These are phyloP conservation scores for Celoporthe dispersa DNA, from an alignment of 2,329 filamentous ascomycete genomes.

Conservation along the genomic window DNA sequence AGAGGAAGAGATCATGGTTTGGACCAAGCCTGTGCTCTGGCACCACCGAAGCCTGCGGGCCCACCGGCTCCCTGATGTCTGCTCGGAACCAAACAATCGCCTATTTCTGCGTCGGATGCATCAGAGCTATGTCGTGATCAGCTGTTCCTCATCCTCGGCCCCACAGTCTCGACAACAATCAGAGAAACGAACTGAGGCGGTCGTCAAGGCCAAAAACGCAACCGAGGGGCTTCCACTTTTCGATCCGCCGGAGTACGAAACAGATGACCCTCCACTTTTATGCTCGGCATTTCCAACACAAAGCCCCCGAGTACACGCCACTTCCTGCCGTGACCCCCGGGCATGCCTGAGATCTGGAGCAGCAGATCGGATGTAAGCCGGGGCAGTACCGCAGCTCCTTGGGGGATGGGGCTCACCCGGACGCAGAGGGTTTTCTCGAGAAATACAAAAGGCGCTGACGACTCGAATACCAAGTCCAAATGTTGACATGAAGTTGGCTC, in stretches of 20 bases:
- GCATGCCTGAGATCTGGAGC: background rate
- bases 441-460: too few relatives aligned
- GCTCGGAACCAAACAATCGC: slow-evolving; percentile 15
- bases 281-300: background rate
- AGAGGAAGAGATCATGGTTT: background rate
- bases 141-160: background rate
- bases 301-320: slow-evolving; percentile 14
- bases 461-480: too few relatives aligned
- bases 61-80: slow-evolving; percentile 17
- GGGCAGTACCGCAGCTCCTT: too few relatives aligned
- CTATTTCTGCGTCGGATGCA: slow-evolving; percentile 19
- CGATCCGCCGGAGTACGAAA: slow-evolving; percentile 3
- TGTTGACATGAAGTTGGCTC: too few relatives aligned
- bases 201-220: background rate
- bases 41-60: slow-evolving; percentile 11
- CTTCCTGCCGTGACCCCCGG: slow-evolving; percentile 7
- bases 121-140: slow-evolving; percentile 10
- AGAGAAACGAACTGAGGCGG: background rate
- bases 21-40: slow-evolving; percentile 19
- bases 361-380: too few relatives aligned
- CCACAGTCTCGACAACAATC: background rate
- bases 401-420: too few relatives aligned
- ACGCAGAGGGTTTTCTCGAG: too few relatives aligned
- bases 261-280: slow-evolving; percentile 10
- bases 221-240: background rate